Percentiles rank a stretch among this genome's conserved stretches.
These are phyloP conservation scores for Maudiozyma bulderi DNA, from an alignment of 805 yeast species.

Conservation along the genomic window DNA sequence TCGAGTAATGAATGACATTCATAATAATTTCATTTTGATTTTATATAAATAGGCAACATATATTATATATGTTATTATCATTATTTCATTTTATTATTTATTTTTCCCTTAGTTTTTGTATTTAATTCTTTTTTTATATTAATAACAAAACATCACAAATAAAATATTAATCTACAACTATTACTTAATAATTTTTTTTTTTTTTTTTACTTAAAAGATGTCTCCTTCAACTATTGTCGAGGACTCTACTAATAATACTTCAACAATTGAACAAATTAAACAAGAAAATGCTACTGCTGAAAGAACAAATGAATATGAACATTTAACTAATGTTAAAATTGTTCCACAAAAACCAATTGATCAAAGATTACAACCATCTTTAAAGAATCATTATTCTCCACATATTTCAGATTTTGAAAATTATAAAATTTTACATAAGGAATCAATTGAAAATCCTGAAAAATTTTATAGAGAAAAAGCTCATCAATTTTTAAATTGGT, in stretches of 20 bases:
- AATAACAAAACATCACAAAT: too few relatives aligned
- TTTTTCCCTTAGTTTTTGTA: too few relatives aligned
- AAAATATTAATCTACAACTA: too few relatives aligned
- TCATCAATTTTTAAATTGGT: slow-evolving; percentile 67
- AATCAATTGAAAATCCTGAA: slow-evolving; percentile 73
- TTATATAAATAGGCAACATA: too few relatives aligned
- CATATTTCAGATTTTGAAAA: slow-evolving; percentile 39
- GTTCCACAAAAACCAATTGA: slow-evolving; percentile 16
- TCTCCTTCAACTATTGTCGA: slow-evolving; percentile 1
- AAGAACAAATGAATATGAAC: slow-evolving; percentile 5
- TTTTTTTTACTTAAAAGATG: neutral
- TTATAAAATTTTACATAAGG: slow-evolving; percentile 57
- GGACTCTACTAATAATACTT: neutral
- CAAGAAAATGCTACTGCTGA: neutral
- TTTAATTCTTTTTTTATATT: too few relatives aligned
- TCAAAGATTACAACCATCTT: slow-evolving; percentile 13
- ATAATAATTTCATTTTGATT: too few relatives aligned
- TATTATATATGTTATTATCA: too few relatives aligned
- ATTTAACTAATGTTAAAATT: slow-evolving; percentile 19
- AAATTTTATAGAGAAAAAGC: slow-evolving; percentile 75
- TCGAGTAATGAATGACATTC: too few relatives aligned
- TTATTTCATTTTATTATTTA: too few relatives aligned
- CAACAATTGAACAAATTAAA: neutral
- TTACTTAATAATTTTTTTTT: too few relatives aligned
- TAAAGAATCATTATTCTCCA: slow-evolving; percentile 36